These are phyloP conservation scores for Hippophae rhamnoides DNA, from an alignment of 306 rosid species.

Conservation along the genomic window DNA sequence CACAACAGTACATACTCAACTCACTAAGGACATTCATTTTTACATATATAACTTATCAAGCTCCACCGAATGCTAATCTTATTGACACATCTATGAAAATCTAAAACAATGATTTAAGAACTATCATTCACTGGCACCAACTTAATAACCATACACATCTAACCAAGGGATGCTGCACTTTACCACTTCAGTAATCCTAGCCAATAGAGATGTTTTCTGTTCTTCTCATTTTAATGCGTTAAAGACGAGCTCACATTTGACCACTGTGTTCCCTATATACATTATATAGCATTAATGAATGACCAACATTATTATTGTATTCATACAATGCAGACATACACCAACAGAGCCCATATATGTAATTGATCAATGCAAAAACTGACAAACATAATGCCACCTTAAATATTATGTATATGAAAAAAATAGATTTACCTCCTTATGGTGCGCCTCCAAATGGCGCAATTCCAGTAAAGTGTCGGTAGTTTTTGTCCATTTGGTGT, in stretches of 20 bases:
- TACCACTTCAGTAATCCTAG: neutral
- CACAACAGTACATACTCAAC: neutral
- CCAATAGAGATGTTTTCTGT: neutral
- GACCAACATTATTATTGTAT: no score
- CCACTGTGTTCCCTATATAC: no score
- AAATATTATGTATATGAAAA: neutral
- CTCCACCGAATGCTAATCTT: neutral
- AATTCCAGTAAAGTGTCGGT: slow-evolving; percentile 52
- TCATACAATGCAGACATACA: no score
- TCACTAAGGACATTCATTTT: neutral
- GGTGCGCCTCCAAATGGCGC: slow-evolving; percentile 65
- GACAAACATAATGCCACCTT: no score
- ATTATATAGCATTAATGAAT: no score
- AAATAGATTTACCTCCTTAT: slow-evolving; percentile 48
- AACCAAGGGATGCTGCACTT: neutral
- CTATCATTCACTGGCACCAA: neutral
- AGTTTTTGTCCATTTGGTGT: slow-evolving; percentile 54
- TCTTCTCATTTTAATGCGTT: no score
- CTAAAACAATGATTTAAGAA: neutral
- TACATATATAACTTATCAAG: neutral
- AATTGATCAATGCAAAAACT: no score
- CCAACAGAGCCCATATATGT: no score
- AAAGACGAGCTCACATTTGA: no score
- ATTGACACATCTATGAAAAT: neutral
- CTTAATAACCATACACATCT: neutral